Percentiles rank a stretch among this genome's conserved stretches.
Conservation (phyloP, 2,329 filamentous ascomycete genomes). For the Aspergillus tubingensis region DNA sequence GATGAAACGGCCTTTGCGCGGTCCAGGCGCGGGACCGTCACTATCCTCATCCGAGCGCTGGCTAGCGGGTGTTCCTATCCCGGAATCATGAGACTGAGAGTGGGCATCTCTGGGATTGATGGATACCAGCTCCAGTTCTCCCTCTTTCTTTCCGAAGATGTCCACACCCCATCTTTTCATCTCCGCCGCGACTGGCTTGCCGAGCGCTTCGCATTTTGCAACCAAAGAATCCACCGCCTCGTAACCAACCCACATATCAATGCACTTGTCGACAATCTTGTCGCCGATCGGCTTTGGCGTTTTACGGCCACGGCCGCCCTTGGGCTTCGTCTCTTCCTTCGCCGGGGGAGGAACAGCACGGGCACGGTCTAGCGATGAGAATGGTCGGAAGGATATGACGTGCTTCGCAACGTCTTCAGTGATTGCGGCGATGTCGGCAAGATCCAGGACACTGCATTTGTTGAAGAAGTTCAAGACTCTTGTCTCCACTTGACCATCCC, state of each 20-base stretch:
- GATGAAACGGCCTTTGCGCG: conserved; percentile 50
- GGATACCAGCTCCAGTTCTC: conserved; percentile 62
- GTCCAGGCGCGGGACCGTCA: conserved; percentile 40
- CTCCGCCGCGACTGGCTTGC: conserved; percentile 64
- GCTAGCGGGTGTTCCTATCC: conserved; percentile 64
- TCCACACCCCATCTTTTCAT: conserved; percentile 71
- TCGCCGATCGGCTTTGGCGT: conserved; percentile 62
- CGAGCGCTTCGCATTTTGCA: conserved; percentile 70
- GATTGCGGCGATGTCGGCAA: conserved; percentile 79
- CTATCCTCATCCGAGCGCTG: conserved; percentile 50
- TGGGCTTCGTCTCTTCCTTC: conserved; percentile 45
- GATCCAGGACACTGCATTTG: conserved; percentile 69
- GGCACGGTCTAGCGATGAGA: conserved; percentile 65
- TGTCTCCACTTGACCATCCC: conserved; percentile 47
- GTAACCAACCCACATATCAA: conserved; percentile 76
- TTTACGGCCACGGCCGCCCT: conserved; percentile 54
- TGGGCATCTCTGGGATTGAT: conserved; percentile 50
- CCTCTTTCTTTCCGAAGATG: conserved; percentile 62
- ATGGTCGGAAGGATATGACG: conserved; percentile 75
- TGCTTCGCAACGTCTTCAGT: conserved; percentile 68
- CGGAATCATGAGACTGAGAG: conserved; percentile 61
- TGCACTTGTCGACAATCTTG: conserved; percentile 65
- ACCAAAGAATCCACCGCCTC: conserved; percentile 83
- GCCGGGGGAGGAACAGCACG: conserved; percentile 59
- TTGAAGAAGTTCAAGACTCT: conserved; percentile 82